Conservation (phyloP, 805 yeast genomes). For the Brettanomyces sp. region DNA sequence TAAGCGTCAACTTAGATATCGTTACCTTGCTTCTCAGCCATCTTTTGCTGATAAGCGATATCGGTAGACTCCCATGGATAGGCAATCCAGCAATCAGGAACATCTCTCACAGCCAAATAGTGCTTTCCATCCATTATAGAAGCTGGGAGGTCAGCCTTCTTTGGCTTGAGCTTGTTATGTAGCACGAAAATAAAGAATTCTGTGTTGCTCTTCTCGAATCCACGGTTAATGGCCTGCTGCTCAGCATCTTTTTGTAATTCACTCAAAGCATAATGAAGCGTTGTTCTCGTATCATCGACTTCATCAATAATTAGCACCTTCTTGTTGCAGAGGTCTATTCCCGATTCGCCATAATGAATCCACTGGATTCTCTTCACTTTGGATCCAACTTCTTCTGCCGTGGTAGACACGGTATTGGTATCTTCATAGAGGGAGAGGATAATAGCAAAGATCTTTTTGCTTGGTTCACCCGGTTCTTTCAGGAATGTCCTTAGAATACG, state of each 20-base stretch:
- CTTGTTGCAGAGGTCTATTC: slow-evolving; percentile 55
- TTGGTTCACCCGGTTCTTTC: slow-evolving; percentile 80
- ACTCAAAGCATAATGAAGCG: slow-evolving; percentile 68
- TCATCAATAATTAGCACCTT: slow-evolving; percentile 70
- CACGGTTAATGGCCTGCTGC: slow-evolving; percentile 45
- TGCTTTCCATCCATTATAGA: slow-evolving; percentile 46
- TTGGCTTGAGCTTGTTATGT: slow-evolving; percentile 66
- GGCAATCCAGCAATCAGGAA: slow-evolving; percentile 78
- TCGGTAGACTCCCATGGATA: slow-evolving; percentile 82
- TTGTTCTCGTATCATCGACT: slow-evolving; percentile 81
- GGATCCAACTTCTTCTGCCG: slow-evolving; percentile 51
- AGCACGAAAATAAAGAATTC: slow-evolving; percentile 69
- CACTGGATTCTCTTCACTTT: slow-evolving; percentile 73
- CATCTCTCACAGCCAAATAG: slow-evolving; percentile 66
- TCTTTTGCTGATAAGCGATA: slow-evolving; percentile 62
- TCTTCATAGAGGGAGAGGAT: slow-evolving; percentile 89
- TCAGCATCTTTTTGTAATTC: slow-evolving; percentile 67
- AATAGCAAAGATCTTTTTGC: slow-evolving; percentile 89
- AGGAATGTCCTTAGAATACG: slow-evolving; percentile 89
- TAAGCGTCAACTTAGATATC: slow-evolving; percentile 26
- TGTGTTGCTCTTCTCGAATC: slow-evolving; percentile 44
- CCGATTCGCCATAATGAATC: slow-evolving; percentile 66
- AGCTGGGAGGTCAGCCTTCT: slow-evolving; percentile 62
- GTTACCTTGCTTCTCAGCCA: slow-evolving; percentile 67
- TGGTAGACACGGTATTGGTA: slow-evolving; percentile 48